Evolutionary conservation across 495 filamentous ascomycete genomes (phyloP), one percentile per base, ranked within the genome.

Genomic region (Trichoderma virens): DNA sequence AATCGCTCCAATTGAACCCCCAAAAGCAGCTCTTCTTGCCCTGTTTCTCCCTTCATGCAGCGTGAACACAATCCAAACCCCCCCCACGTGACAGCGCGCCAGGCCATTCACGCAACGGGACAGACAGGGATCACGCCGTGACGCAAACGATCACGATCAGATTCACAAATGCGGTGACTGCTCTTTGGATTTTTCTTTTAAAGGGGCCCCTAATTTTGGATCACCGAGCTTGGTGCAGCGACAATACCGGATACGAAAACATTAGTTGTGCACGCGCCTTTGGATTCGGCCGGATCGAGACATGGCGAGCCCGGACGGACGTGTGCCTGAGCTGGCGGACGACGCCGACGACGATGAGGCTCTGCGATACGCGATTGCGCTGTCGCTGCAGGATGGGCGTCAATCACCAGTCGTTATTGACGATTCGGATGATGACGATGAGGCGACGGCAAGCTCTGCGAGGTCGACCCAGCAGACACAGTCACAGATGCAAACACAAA

Each of bases 301-400:
- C 11, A 35, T 35, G 34, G 11, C 34, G 34, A 35, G 34, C 5
- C 34, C 34, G 5, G 34, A 35, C 5, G 11, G 34, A 5, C 34
- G 11, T 11, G 5, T 11, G 5, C 34, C 34, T 11, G 34, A 35
- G 34, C 34, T 35, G n/a, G n/a, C n/a, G n/a, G n/a, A 71, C 51
- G 69, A 65, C 32, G 70, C 65, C 6, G 77, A 79, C 30, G 78
- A 81, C 28, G 79, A 82, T 35, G 79, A 78, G 34, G 77, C 74
- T n/a, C 64, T 81, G 6, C 70, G 73, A 27, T 73, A 76, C 20
- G 78, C 78, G 20, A 77, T 80, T 34, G 78, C 63, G 79, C 34
- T 81, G 77, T 0, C 71, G 79, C 43, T 38, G 65, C n/a, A 59
- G 64, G 9, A 25, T 61, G 7, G 18, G 67, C 66, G 64, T 70